Evolutionary conservation across 2,329 filamentous ascomycete genomes (phyloP).

Genomic region (Aspergillus aculeatus): DNA sequence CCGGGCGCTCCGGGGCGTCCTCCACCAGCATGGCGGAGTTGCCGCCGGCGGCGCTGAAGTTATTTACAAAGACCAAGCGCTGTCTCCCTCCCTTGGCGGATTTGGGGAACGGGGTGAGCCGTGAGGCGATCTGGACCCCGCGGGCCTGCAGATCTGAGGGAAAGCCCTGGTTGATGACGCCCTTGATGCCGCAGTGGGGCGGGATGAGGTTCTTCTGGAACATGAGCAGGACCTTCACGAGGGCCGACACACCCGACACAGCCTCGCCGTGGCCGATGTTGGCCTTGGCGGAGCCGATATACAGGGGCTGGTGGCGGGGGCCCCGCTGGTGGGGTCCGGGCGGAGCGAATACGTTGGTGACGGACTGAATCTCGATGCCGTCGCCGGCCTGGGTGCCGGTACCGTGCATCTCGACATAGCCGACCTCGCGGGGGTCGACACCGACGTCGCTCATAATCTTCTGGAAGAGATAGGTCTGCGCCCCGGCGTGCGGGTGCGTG

Average conservation of each 20-base stretch:
- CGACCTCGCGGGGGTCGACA: constrained; percentile 37
- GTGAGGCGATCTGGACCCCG: no score
- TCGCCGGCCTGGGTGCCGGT: constrained; percentile 46
- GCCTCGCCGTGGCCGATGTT: constrained; percentile 49
- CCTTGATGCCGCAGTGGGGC: neutral
- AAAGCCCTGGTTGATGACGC: neutral
- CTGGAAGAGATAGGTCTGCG: constrained; percentile 38
- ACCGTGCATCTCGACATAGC: constrained; percentile 43
- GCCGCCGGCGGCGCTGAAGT: constrained; percentile 69
- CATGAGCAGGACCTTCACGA: constrained; percentile 66
- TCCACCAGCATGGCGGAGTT: constrained; percentile 69
- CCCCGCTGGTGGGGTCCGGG: neutral
- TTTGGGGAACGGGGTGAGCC: neutral
- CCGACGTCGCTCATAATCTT: constrained; percentile 39
- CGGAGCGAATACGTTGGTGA: constrained; percentile 36
- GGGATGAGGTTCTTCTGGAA: constrained; percentile 53
- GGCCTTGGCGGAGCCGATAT: constrained; percentile 33
- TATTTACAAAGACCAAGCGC: constrained; percentile 55
- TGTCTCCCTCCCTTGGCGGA: constrained; percentile 33
- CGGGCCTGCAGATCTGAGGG: neutral
- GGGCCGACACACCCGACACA: constrained; percentile 32
- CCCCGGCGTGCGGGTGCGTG: constrained; percentile 42
- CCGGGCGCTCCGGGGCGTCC: constrained; percentile 52
- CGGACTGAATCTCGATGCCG: constrained; percentile 38
- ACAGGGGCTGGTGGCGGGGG: constrained; percentile 22